Evolutionary conservation across 306 rosid species (phyloP), one percentile per base, ranked within the genome.

Genomic region (Glycine latifolia): DNA sequence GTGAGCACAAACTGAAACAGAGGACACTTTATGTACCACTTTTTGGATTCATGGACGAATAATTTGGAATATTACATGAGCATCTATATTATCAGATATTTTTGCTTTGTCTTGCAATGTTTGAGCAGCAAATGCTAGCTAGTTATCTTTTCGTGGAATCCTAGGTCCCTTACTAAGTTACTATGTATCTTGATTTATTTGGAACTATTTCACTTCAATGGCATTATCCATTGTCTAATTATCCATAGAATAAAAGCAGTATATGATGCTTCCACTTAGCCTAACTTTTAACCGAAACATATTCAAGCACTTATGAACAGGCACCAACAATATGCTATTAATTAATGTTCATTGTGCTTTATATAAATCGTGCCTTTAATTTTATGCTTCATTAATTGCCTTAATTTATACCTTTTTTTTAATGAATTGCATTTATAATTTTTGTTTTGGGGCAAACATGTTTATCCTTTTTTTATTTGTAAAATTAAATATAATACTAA

Each of bases 221-320:
- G 8, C 33, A 0, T 13, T 20, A 52, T 54, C 43, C 70, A 75
- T 74, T 46, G 56, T 58, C 50, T 44, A 73, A 41, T 44, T 12
- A 20, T 20, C 67, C 10, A 35, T 46, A 66, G 1, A 1, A 26
- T 26, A 26, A 26, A 26, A 26, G 31, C 31, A 54, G 78, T 8
- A 80, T 71, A 71, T 10, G 79, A 81, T 81, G 61, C 85, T 67
- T 67, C 77, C 77, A 73, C 69, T 63, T 73, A 26, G 31, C 14
- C 47, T 62, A 26, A 81, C 17, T 54, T 35, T 76, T 41, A 11
- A 26, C 67, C 1, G 31, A 26, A 26, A 26, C 31, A 26, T 1
- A 26, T 26, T 26, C 31, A 26, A 26, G 31, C 31, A 26, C 31
- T 7, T 9, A 4, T 44, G 10, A 43, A 75, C 8, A 11, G 8